A percentile compares a stretch with the other conserved stretches of the same genome.
Conservation (phyloP, 768 basidiomycete genomes). For the Pisolithus marmoratus region DNA sequence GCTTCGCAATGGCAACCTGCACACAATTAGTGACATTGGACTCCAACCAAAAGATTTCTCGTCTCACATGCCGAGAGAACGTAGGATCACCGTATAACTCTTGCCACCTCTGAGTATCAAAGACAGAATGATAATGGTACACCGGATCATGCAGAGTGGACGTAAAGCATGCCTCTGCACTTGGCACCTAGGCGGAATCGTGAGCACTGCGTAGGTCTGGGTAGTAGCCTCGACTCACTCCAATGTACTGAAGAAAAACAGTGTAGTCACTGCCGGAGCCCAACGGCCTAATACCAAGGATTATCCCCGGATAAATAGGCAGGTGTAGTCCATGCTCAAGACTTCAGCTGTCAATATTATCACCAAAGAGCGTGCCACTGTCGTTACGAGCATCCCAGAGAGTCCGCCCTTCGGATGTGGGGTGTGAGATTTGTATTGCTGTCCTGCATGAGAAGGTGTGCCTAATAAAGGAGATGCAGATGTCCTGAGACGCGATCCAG, state of each 20-base stretch:
- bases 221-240: constrained; percentile 27
- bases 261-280: constrained; percentile 59
- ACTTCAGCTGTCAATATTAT: constrained; percentile 26
- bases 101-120: constrained; percentile 54
- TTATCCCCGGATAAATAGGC: constrained; percentile 3
- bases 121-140: constrained; percentile 60
- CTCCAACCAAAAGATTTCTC: background rate
- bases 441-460: constrained; percentile 64
- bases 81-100: constrained; percentile 60
- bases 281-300: constrained; percentile 34
- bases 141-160: constrained; percentile 38
- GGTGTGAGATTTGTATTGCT: constrained; percentile 71
- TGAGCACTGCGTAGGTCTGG: background rate
- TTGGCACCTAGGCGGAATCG: constrained; percentile 15
- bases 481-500: constrained; percentile 46
- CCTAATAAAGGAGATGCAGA: constrained; percentile 76
- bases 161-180: constrained; percentile 32
- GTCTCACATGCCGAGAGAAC: constrained; percentile 49
- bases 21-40: background rate
- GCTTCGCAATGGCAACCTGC: constrained; percentile 53
- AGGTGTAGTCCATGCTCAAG: constrained; percentile 20
- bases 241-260: constrained; percentile 55
- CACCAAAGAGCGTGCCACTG: constrained; percentile 35
- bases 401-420: constrained; percentile 53
- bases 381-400: constrained; percentile 78